A percentile compares a stretch with the other conserved stretches of the same genome.
phyloP scores from a whole-genome alignment of 441 rosid genomes.

The Erodium texanum region DNA sequence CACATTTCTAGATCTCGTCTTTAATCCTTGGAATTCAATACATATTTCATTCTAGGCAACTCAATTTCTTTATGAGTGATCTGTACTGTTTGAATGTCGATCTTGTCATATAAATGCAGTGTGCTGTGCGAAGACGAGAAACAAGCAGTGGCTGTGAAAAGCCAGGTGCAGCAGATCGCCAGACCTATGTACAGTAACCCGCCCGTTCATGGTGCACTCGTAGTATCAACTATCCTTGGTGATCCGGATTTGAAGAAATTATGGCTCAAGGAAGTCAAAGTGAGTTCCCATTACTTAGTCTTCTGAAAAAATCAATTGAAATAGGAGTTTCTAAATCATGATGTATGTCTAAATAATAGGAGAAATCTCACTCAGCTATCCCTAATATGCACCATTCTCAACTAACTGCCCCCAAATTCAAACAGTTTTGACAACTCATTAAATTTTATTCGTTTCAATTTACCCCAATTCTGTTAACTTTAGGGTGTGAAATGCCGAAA shows the following conservation, averaged over 20 bases:
- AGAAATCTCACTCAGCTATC: no score
- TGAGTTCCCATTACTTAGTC: constrained; percentile 21
- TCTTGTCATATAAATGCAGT: constrained; percentile 32
- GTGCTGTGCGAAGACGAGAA: constrained; percentile 77
- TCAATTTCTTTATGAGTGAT: background rate
- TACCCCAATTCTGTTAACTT: no score
- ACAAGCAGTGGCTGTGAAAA: constrained; percentile 73
- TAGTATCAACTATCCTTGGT: constrained; percentile 73
- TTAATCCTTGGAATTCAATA: background rate
- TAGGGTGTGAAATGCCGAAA: no score
- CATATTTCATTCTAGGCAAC: no score
- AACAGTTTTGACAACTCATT: no score
- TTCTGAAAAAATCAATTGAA: background rate
- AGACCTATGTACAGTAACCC: constrained; percentile 99
- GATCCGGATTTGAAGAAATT: constrained; percentile 66
- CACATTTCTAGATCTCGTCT: background rate
- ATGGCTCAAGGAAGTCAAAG: constrained; percentile 95
- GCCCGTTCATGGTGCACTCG: constrained; percentile 79
- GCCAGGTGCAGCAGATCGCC: constrained; percentile 93
- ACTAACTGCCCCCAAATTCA: no score
- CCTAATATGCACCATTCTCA: no score
- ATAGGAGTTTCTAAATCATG: background rate
- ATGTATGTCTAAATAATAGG: no score
- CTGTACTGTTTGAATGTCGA: constrained; percentile 6
- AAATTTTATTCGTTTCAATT: no score